Conservation (phyloP, 2,329 filamentous ascomycete genomes). For the Talaromyces verruculosus region DNA sequence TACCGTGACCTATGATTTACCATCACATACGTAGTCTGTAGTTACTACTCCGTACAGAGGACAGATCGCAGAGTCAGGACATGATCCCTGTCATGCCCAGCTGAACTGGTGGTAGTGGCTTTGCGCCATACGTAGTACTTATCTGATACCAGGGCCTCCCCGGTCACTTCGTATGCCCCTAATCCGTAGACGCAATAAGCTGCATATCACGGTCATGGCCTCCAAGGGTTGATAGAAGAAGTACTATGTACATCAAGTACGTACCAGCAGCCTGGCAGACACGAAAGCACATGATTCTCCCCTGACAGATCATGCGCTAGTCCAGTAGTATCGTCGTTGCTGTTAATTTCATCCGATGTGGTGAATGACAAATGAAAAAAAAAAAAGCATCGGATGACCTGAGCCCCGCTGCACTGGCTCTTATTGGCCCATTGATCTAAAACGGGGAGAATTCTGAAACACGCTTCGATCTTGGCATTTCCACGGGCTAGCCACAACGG, state of each 20-base stretch:
- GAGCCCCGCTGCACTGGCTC: not conserved
- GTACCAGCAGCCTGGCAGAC: not conserved
- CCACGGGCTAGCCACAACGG: not conserved
- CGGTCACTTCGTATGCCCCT: not conserved
- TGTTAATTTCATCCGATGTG: not conserved
- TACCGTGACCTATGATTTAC: too few relatives aligned
- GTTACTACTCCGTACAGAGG: not conserved
- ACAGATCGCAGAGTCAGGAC: not conserved
- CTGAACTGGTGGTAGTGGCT: constrained; percentile 6
- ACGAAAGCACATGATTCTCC: not conserved
- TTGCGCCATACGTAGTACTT: not conserved
- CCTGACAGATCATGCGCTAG: not conserved
- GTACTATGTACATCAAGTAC: not conserved
- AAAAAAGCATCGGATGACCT: not conserved
- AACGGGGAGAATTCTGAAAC: constrained; percentile 11
- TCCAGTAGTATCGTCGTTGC: not conserved
- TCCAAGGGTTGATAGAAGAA: not conserved
- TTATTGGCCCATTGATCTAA: not conserved
- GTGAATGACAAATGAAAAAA: not conserved
- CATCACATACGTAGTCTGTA: not conserved
- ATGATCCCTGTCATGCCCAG: not conserved
- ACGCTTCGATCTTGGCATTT: not conserved
- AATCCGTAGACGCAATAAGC: not conserved
- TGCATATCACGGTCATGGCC: not conserved
- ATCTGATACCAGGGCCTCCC: not conserved